A percentile compares a stretch with the other conserved stretches of the same genome.
Conservation (phyloP, 169 alveolate genomes). For the Cryptosporidium sp. region DNA sequence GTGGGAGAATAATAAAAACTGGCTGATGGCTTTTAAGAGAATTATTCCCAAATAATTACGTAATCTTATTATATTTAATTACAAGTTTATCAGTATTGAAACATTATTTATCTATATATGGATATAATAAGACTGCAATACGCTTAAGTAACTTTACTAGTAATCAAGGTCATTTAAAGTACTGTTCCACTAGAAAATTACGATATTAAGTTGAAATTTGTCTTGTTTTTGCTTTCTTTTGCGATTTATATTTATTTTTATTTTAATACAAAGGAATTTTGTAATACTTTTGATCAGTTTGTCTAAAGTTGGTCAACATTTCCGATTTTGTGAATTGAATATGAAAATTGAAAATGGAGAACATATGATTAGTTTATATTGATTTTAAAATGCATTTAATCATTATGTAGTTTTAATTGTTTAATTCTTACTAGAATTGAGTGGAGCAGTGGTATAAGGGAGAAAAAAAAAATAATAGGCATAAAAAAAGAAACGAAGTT, state of each 20-base stretch:
- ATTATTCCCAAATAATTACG: conserved; percentile 49
- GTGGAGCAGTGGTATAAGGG: neutral
- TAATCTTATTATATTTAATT: too few species aligned
- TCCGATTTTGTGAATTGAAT: too few species aligned
- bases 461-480: neutral
- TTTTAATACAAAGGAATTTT: too few species aligned
- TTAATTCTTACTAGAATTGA: too few species aligned
- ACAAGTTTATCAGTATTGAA: neutral
- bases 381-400: too few species aligned
- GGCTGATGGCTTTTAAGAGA: conserved; percentile 80
- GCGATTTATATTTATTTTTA: too few species aligned
- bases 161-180: neutral
- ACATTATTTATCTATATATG: neutral
- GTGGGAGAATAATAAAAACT: conserved; percentile 86
- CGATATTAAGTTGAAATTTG: neutral
- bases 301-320: too few species aligned
- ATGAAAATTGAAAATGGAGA: too few species aligned
- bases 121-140: neutral
- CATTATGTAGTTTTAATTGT: neutral
- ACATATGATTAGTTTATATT: too few species aligned
- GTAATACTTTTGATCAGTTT: neutral
- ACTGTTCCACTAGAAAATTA: neutral
- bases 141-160: neutral
- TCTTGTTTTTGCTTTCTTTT: too few species aligned
- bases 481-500: too few species aligned